Evolutionary conservation across 495 filamentous ascomycete species (phyloP).

Genomic region (Achaetomiella virescens): DNA sequence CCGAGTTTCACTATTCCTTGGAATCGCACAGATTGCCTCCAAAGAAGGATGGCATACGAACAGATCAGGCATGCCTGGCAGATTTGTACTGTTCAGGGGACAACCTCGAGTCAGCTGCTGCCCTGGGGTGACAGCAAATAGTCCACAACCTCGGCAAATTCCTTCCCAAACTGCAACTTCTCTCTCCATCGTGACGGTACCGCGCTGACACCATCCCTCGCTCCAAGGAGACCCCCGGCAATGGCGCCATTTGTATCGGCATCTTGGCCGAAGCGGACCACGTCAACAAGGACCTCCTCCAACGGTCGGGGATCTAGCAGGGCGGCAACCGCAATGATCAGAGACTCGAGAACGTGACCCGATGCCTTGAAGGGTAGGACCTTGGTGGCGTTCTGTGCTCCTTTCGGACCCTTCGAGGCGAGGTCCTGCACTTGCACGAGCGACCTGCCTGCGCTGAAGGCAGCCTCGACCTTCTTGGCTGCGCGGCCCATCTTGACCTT

Average conservation of each 20-base stretch:
- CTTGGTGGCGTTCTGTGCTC: conserved; percentile 9
- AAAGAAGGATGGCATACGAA: no score
- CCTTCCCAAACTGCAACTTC: conserved; percentile 26
- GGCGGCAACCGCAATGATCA: conserved; percentile 26
- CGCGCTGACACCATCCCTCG: conserved; percentile 24
- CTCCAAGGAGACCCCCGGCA: conserved; percentile 29
- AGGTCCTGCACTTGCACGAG: conserved; percentile 17
- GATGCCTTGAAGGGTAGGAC: conserved; percentile 16
- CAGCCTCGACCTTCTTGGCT: conserved; percentile 9
- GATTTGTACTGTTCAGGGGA: no score
- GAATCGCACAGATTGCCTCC: no score
- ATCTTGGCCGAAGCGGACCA: conserved; percentile 28
- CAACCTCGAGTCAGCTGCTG: not conserved
- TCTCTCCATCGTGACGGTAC: conserved; percentile 24
- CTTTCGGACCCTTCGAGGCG: conserved; percentile 22
- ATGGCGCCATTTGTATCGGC: conserved; percentile 32
- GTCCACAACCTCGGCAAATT: conserved; percentile 24
- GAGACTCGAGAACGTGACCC: conserved; percentile 27
- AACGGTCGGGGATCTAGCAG: conserved; percentile 24
- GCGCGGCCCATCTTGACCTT: conserved; percentile 6
- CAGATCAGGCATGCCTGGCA: no score
- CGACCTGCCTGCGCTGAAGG: conserved; percentile 12
- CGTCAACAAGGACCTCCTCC: conserved; percentile 28
- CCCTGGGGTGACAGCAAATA: conserved; percentile 2
- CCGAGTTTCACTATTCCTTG: no score